Evolutionary conservation across 177 flowering plant genomes (phyloP).

Genomic region (Vitis hybrid): DNA sequence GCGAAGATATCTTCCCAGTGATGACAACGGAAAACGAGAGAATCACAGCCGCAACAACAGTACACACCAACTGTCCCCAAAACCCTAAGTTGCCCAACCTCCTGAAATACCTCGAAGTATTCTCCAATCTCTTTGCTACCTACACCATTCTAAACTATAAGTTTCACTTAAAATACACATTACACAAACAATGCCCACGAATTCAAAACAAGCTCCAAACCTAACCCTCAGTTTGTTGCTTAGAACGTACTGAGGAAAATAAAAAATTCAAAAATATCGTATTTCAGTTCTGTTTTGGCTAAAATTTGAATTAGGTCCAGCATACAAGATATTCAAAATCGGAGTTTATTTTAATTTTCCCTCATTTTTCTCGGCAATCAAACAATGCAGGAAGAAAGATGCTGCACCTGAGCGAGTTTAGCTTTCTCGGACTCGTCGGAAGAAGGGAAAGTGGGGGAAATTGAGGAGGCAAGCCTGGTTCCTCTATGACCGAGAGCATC

Average conservation of each 20-base stretch:
- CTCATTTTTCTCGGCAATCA: neutral
- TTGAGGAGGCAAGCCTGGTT: slow-evolving; percentile 14
- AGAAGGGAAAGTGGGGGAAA: slow-evolving; percentile 19
- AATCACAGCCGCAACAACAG: slow-evolving; percentile 84
- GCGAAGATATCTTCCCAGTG: slow-evolving; percentile 83
- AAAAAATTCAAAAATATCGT: neutral
- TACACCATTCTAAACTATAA: slow-evolving; percentile 24
- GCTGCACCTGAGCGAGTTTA: slow-evolving; percentile 38
- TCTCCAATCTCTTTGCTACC: slow-evolving; percentile 93
- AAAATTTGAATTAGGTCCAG: too few species aligned
- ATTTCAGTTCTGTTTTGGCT: neutral
- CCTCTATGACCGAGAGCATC: slow-evolving; percentile 1
- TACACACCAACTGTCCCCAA: slow-evolving; percentile 92
- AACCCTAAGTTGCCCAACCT: slow-evolving; percentile 85
- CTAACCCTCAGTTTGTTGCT: neutral
- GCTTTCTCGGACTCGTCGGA: slow-evolving; percentile 36
- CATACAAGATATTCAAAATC: too few species aligned
- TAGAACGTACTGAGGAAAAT: neutral
- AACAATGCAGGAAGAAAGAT: slow-evolving; percentile 3
- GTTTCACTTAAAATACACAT: neutral
- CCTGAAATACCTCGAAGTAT: slow-evolving; percentile 84
- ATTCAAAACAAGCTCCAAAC: neutral
- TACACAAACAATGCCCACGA: neutral
- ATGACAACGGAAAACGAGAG: slow-evolving; percentile 82
- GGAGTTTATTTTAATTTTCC: too few species aligned